These are phyloP conservation scores for Trichoderma breve DNA, from an alignment of 2,329 filamentous ascomycete genomes.

Conservation along the genomic window DNA sequence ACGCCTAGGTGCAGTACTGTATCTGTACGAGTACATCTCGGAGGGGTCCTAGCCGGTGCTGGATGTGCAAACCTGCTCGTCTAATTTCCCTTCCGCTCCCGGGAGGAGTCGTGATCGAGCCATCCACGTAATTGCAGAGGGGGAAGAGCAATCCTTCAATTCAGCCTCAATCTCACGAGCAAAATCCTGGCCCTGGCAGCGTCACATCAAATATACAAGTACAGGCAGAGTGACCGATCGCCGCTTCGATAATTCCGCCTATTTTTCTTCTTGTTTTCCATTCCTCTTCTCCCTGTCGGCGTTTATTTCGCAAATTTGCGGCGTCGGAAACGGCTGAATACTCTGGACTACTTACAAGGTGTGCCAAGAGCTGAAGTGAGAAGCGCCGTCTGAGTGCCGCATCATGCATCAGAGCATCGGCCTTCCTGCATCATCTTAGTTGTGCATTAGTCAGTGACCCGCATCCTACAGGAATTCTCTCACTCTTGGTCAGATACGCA, in stretches of 20 bases:
- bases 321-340: background rate
- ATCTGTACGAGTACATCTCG: background rate
- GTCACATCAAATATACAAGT: background rate
- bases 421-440: constrained; percentile 9
- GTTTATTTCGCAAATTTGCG: background rate
- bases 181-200: constrained; percentile 7
- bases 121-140: constrained; percentile 5
- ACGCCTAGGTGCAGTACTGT: background rate
- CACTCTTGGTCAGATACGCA: background rate
- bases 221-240: background rate
- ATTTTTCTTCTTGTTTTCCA: background rate
- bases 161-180: constrained; percentile 14
- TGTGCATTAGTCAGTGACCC: background rate
- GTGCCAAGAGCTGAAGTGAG: constrained; percentile 2
- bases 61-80: background rate
- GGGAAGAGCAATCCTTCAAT: constrained; percentile 12
- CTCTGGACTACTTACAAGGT: background rate
- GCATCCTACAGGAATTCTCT: background rate
- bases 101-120: constrained; percentile 8
- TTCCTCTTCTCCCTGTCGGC: background rate
- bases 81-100: constrained; percentile 14
- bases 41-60: background rate
- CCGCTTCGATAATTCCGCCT: background rate
- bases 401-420: constrained; percentile 6
- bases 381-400: constrained; percentile 4